These are phyloP conservation scores for Lentinus polychrous DNA, from an alignment of 1,284 basidiomycete genomes.

Conservation along the genomic window DNA sequence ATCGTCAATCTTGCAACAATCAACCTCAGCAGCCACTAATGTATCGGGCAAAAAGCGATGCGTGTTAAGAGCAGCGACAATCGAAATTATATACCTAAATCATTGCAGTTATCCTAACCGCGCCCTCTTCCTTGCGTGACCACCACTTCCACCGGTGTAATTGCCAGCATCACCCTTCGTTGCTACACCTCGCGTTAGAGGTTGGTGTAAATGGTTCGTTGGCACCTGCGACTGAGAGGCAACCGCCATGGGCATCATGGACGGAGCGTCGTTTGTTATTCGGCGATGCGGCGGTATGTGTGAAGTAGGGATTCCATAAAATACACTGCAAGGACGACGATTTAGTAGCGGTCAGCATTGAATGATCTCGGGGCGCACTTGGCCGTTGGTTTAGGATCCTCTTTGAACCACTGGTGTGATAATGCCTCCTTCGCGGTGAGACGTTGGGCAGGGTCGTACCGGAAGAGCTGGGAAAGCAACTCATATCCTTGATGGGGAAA, in stretches of 20 bases:
- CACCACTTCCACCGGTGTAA: constrained; percentile 38
- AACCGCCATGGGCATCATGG: constrained; percentile 61
- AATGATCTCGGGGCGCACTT: constrained; percentile 42
- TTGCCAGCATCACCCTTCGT: constrained; percentile 32
- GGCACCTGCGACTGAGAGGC: constrained; percentile 10
- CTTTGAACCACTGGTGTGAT: constrained; percentile 75
- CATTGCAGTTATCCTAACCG: constrained; percentile 24
- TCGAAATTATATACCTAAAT: no score
- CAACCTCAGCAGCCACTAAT: no score
- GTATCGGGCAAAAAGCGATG: no score
- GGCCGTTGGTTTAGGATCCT: constrained; percentile 67
- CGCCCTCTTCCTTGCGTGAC: constrained; percentile 35
- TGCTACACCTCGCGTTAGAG: constrained; percentile 29
- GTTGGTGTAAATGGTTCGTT: constrained; percentile 7
- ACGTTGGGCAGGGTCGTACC: constrained; percentile 86
- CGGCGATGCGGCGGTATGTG: constrained; percentile 69
- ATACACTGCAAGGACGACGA: constrained; percentile 39
- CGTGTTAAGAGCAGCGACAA: no score
- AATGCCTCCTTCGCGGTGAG: constrained; percentile 81
- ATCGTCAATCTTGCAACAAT: no score
- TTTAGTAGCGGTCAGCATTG: constrained; percentile 2
- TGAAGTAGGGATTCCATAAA: constrained; percentile 43
- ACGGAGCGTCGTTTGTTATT: constrained; percentile 73
- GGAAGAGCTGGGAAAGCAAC: constrained; percentile 78
- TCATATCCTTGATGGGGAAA: constrained; percentile 67